Evolutionary conservation across 345 rosid genomes (phyloP), one percentile per base, ranked within the genome.

Genomic region (Aquilaria yunnanensis): DNA sequence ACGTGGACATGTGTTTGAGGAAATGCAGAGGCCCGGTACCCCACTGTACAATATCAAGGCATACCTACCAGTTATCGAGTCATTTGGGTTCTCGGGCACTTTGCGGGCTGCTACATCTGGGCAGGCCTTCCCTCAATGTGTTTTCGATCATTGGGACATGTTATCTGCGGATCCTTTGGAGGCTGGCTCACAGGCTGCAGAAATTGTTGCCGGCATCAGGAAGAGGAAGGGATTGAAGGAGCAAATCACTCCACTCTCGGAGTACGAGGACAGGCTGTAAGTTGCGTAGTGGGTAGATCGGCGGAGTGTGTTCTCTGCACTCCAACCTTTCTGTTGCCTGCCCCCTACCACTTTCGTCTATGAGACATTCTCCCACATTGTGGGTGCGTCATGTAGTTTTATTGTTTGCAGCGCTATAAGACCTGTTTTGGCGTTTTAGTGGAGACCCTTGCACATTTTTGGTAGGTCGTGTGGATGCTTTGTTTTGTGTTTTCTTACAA

Each of bases 151-250:
- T 47, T 89, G 93, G 96, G 96, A 89, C 23, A 84, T 82, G 87
- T 74, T 83, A 81, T 47, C 71, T 2, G 68, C 85, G 0, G 89
- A 83, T 56, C 89, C 89, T 9, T 12, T 83, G 67, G 89, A 89
- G 51, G 2, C 75, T 0, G 91, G 87, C 0, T 63, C 94, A 0
- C 94, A 83, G 67, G 93, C 96, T 3, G 47, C 83, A 0, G 37
- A 6, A 2, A 80, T 84, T 37, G 87, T 86, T 6, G 10, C 73
- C 0, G 90, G 79, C 0, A 89, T 86, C 74, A 79, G 93, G 56
- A 89, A 77, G 87, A 81, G 96, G 72, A 89, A 89, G 89, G 91
- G 94, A 0, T 65, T 89, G 85, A 89, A 89, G 86, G 87, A 80
- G 50, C 79, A 71, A 66, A 87, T 90, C 86, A 90, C 96, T 4